A percentile compares a stretch with the other conserved stretches of the same genome.
These are phyloP conservation scores for Nitzschia sp. DNA, from an alignment of 108 stramenopile genomes.

Conservation along the genomic window DNA sequence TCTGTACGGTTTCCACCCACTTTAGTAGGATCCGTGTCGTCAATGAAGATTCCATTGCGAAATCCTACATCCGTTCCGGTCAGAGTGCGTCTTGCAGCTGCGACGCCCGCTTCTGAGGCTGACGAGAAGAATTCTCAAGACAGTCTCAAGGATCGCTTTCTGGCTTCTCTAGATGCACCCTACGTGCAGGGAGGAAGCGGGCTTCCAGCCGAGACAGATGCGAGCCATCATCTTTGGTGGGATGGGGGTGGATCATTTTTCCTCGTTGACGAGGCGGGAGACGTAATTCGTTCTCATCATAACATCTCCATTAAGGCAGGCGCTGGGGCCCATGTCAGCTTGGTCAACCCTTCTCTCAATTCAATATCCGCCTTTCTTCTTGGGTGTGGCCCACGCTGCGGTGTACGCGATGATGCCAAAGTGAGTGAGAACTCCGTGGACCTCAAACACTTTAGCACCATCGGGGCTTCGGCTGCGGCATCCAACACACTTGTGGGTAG, in stretches of 20 bases:
- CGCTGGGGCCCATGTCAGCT: constrained; percentile 58
- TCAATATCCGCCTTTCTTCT: constrained; percentile 59
- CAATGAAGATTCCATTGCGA: constrained; percentile 42
- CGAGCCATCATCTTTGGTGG: constrained; percentile 63
- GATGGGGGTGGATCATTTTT: constrained; percentile 70
- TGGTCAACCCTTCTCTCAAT: constrained; percentile 69
- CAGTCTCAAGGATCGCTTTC: background rate
- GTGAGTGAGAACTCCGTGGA: background rate
- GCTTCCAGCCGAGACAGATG: background rate
- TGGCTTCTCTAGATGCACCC: constrained; percentile 15
- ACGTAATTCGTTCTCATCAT: constrained; percentile 70
- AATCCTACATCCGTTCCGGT: constrained; percentile 78
- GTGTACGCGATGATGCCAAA: constrained; percentile 36
- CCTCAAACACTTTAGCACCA: constrained; percentile 41
- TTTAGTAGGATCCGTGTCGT: constrained; percentile 48
- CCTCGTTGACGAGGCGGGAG: constrained; percentile 55
- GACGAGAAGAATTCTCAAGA: background rate
- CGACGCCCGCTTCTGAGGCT: constrained; percentile 4
- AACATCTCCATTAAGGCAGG: constrained; percentile 75
- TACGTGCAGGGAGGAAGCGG: constrained; percentile 35
- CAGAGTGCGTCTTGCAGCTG: constrained; percentile 56
- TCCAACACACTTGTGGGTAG: constrained; percentile 51
- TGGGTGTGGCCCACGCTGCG: constrained; percentile 77
- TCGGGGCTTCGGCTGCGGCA: constrained; percentile 73
- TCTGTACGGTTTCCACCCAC: constrained; percentile 60